A percentile compares a stretch with the other conserved stretches of the same genome.
phyloP scores from a whole-genome alignment of 2,329 filamentous ascomycete genomes.

The Xylaria sp. region DNA sequence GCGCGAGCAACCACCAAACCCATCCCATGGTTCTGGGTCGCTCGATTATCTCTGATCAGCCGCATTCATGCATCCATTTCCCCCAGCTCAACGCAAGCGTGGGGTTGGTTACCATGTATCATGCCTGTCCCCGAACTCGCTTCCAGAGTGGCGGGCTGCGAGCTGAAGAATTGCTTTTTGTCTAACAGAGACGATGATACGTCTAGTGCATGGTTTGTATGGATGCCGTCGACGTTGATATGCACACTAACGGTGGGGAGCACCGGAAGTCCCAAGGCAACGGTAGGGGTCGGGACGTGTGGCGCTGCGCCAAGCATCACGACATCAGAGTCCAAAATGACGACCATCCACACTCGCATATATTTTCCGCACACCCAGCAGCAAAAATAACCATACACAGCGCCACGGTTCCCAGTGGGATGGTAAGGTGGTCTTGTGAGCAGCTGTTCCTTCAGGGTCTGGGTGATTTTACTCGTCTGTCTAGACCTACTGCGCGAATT shows the following conservation, averaged over 20 bases:
- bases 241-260: conserved; percentile 15
- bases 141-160: conserved; percentile 24
- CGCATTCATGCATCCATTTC: conserved; percentile 22
- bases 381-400: background rate
- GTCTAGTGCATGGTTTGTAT: background rate
- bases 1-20: background rate
- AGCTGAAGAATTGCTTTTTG: conserved; percentile 25
- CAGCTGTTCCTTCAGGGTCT: background rate
- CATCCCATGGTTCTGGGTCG: conserved; percentile 21
- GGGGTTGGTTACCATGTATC: background rate
- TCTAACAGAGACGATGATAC: background rate
- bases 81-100: conserved; percentile 2
- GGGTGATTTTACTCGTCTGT: background rate
- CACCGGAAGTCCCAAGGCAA: background rate
- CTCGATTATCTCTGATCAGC: conserved; percentile 20
- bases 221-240: background rate
- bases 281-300: conserved; percentile 17
- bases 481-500: background rate
- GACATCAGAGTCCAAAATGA: conserved; percentile 33
- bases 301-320: conserved; percentile 35
- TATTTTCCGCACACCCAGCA: background rate
- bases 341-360: conserved; percentile 26
- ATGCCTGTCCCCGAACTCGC: conserved; percentile 9
- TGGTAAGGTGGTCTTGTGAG: conserved; percentile 18
- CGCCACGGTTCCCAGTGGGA: conserved; percentile 6